Percentiles rank a stretch among this genome's conserved stretches.
phyloP scores from a whole-genome alignment of 1,284 basidiomycete genomes.

The Heterobasidion irregulare region DNA sequence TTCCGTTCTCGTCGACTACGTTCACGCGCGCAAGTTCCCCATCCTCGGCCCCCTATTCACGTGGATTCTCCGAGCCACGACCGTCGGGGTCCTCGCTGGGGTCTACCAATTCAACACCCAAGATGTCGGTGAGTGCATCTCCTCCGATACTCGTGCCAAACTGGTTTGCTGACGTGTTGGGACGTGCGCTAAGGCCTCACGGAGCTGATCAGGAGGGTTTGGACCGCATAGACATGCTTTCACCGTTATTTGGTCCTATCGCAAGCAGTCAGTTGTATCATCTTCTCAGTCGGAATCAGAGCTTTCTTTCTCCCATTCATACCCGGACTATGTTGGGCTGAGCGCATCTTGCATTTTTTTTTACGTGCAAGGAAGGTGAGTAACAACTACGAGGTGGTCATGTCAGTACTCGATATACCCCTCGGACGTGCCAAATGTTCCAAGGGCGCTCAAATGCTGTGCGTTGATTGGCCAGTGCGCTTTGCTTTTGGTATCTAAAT shows the following conservation, averaged over 20 bases:
- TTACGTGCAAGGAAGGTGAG: too few species aligned
- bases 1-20: slow-evolving; percentile 75
- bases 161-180: not conserved
- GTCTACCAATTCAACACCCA: slow-evolving; percentile 98
- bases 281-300: too few species aligned
- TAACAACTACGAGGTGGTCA: too few species aligned
- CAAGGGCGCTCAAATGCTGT: too few species aligned
- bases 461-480: too few species aligned
- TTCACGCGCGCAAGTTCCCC: slow-evolving; percentile 92
- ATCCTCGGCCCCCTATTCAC: slow-evolving; percentile 57
- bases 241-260: not conserved
- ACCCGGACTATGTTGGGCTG: too few species aligned
- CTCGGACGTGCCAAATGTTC: too few species aligned
- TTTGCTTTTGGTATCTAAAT: too few species aligned
- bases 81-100: slow-evolving; percentile 82
- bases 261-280: too few species aligned
- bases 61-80: slow-evolving; percentile 76
- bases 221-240: slow-evolving; percentile 8
- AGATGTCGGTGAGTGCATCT: slow-evolving; percentile 71
- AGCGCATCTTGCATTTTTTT: too few species aligned
- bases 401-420: too few species aligned
- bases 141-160: not conserved
- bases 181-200: slow-evolving; percentile 5
- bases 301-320: too few species aligned
- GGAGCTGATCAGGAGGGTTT: slow-evolving; percentile 11